These are phyloP conservation scores for Pseudogymnoascus sp. DNA, from an alignment of 2,329 filamentous ascomycete genomes.

Conservation along the genomic window DNA sequence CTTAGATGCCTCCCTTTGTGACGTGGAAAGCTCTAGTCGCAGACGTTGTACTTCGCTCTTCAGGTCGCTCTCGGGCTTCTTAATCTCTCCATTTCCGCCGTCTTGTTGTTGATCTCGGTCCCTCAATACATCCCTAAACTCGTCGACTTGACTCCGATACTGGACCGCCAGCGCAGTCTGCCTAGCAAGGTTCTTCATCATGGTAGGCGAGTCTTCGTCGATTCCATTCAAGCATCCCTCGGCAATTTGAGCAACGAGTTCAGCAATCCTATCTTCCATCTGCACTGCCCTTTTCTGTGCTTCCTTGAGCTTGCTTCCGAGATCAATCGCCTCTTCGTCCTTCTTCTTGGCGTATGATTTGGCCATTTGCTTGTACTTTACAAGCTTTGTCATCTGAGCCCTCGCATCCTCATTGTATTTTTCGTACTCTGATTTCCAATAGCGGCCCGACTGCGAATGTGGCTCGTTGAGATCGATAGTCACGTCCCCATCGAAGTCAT, in stretches of 20 bases:
- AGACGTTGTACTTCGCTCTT: conserved; percentile 45
- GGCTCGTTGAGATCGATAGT: conserved; percentile 67
- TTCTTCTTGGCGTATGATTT: conserved; percentile 73
- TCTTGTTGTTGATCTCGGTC: conserved; percentile 29
- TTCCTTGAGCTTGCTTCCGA: conserved; percentile 56
- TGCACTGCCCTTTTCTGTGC: conserved; percentile 56
- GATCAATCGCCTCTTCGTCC: conserved; percentile 58
- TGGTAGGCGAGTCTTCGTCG: conserved; percentile 37
- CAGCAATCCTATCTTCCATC: conserved; percentile 54
- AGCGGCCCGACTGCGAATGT: conserved; percentile 64
- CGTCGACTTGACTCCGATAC: conserved; percentile 50
- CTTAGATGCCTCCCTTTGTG: conserved; percentile 30
- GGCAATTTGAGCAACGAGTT: conserved; percentile 50
- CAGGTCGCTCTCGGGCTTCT: conserved; percentile 40
- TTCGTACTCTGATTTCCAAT: conserved; percentile 73
- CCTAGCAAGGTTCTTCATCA: conserved; percentile 45
- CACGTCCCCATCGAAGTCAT: conserved; percentile 46
- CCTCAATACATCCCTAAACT: conserved; percentile 46
- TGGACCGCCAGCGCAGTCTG: conserved; percentile 49
- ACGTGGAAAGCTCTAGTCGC: conserved; percentile 39
- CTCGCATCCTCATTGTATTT: conserved; percentile 64
- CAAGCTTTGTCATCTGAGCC: conserved; percentile 65
- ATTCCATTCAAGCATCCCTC: conserved; percentile 30
- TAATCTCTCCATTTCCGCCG: conserved; percentile 24
- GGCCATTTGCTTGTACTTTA: conserved; percentile 70